Percentiles rank a stretch among this genome's conserved stretches.
These are phyloP conservation scores for Cystofilobasidium capitatum DNA, from an alignment of 768 basidiomycete species.

Conservation along the genomic window DNA sequence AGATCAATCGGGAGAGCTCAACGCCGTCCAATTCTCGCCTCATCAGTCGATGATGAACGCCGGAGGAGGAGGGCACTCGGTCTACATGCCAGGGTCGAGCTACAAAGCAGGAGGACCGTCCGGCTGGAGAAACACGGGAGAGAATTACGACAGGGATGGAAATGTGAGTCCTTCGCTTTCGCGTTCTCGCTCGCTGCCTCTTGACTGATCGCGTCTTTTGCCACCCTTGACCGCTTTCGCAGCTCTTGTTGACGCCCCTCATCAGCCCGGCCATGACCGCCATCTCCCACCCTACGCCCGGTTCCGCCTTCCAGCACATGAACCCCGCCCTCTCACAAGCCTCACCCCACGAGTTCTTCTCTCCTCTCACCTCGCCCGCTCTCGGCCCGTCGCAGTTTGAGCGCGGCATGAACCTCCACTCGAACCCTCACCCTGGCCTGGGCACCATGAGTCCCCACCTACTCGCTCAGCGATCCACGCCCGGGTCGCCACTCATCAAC, in stretches of 20 bases:
- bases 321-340: neutral
- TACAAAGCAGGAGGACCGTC: constrained; percentile 25
- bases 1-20: constrained; percentile 41
- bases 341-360: constrained; percentile 35
- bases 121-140: constrained; percentile 10
- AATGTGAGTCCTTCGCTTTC: constrained; percentile 31
- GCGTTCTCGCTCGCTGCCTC: neutral
- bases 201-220: neutral
- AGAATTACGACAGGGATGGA: constrained; percentile 29
- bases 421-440: neutral
- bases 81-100: constrained; percentile 32
- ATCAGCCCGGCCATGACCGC: constrained; percentile 33
- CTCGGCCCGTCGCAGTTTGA: constrained; percentile 31
- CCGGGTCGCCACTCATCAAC: constrained; percentile 29
- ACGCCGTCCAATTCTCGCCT: constrained; percentile 50
- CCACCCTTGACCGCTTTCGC: neutral
- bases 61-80: neutral
- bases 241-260: constrained; percentile 36
- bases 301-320: constrained; percentile 27
- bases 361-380: constrained; percentile 42
- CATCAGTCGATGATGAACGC: constrained; percentile 35
- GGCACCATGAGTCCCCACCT: constrained; percentile 19
- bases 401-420: constrained; percentile 2
- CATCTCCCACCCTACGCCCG: constrained; percentile 50
- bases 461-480: constrained; percentile 28